phyloP scores from a whole-genome alignment of 192 early-diverging fungal genomes.

The Podochytrium sp. region DNA sequence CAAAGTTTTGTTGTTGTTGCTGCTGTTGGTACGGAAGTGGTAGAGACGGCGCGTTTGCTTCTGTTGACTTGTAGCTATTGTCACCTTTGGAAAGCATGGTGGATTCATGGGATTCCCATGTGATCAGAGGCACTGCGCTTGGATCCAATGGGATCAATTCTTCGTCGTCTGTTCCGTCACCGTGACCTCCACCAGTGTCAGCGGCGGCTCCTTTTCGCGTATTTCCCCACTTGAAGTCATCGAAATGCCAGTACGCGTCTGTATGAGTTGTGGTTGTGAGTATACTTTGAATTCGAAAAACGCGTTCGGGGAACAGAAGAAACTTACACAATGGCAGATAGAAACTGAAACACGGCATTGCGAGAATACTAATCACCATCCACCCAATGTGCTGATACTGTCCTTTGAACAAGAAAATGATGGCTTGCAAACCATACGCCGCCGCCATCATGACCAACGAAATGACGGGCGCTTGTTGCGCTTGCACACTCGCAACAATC shows the following conservation, averaged over 20 bases:
- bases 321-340: conserved; percentile 54
- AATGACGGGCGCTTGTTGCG: conserved; percentile 62
- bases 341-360: conserved; percentile 84
- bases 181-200: conserved; percentile 71
- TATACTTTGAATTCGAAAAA: no score
- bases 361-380: conserved; percentile 94
- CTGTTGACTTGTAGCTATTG: neutral
- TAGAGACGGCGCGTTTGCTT: neutral
- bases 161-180: conserved; percentile 52
- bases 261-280: conserved; percentile 17
- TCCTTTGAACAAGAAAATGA: conserved; percentile 86
- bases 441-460: conserved; percentile 84
- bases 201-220: conserved; percentile 87
- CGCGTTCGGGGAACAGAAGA: conserved; percentile 70
- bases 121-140: conserved; percentile 41
- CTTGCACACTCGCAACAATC: conserved; percentile 42
- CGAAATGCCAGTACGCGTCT: conserved; percentile 95
- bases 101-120: conserved; percentile 49
- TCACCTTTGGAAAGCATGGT: conserved; percentile 19
- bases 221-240: conserved; percentile 98
- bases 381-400: conserved; percentile 82
- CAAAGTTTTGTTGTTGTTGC: no score
- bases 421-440: conserved; percentile 87
- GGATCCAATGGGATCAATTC: conserved; percentile 53
- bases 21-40: neutral